Percentiles rank a stretch among this genome's conserved stretches.
Conservation (phyloP, 805 yeast species). For the Millerozyma acaciae region DNA sequence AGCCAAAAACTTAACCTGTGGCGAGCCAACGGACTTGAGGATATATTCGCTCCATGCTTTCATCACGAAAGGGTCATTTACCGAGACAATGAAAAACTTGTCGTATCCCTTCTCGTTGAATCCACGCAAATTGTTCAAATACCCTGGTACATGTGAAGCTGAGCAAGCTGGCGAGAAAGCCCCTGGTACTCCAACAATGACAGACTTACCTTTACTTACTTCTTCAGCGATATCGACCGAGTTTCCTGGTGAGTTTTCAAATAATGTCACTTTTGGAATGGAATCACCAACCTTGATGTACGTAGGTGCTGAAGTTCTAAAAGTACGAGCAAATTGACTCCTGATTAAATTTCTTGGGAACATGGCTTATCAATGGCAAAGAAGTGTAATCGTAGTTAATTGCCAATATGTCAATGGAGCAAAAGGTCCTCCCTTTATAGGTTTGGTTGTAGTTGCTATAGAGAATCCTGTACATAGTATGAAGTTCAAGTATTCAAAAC, state of each 20-base stretch:
- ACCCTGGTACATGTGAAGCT: constrained; percentile 72
- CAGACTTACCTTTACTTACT: constrained; percentile 28
- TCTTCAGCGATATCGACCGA: constrained; percentile 52
- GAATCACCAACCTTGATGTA: constrained; percentile 52
- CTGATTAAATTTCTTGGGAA: background rate
- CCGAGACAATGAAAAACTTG: constrained; percentile 65
- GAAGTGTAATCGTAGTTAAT: too few species aligned
- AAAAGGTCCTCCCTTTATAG: too few species aligned
- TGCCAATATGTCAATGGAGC: too few species aligned
- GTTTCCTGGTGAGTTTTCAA: constrained; percentile 66
- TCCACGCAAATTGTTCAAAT: constrained; percentile 45
- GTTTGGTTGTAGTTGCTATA: too few species aligned
- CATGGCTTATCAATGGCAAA: too few species aligned
- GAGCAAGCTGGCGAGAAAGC: constrained; percentile 83
- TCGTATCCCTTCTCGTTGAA: constrained; percentile 65
- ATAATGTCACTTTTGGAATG: constrained; percentile 54
- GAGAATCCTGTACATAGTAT: too few species aligned
- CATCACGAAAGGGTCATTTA: constrained; percentile 83
- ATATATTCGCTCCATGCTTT: constrained; percentile 66
- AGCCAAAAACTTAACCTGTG: constrained; percentile 57
- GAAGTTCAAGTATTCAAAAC: too few species aligned
- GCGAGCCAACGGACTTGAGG: constrained; percentile 17
- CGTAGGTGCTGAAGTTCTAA: constrained; percentile 16
- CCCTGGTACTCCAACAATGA: constrained; percentile 45
- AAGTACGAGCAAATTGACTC: constrained; percentile 13